phyloP scores from a whole-genome alignment of 139 green algal genomes.

The Coelastrella sp. region DNA sequence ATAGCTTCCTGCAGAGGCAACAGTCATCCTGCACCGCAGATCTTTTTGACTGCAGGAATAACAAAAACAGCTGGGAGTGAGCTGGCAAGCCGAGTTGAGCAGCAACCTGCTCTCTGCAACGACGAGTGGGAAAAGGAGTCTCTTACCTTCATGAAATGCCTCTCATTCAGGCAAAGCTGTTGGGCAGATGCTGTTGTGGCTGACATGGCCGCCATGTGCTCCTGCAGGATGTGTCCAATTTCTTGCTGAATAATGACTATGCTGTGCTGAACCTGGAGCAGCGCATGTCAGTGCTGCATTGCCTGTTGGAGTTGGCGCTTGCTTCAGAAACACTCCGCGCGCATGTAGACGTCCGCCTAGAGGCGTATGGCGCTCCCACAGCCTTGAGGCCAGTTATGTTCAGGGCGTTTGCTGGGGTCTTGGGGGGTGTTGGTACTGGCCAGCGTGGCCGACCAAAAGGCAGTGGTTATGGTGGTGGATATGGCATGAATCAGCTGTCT shows the following conservation, averaged over 20 bases:
- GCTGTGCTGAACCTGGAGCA: constrained; percentile 57
- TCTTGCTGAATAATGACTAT: constrained; percentile 71
- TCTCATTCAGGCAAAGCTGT: no score
- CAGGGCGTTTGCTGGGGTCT: neutral
- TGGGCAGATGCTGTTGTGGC: no score
- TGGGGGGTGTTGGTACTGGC: neutral
- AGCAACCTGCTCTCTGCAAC: no score
- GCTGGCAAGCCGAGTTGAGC: no score
- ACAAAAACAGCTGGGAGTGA: no score
- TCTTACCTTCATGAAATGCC: no score
- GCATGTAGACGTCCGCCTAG: constrained; percentile 65
- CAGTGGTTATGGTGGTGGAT: neutral
- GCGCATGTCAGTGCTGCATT: constrained; percentile 74
- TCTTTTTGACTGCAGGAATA: no score
- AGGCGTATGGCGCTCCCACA: constrained; percentile 44
- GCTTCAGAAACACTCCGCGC: constrained; percentile 66
- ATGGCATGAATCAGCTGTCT: neutral
- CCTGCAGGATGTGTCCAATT: constrained; percentile 47
- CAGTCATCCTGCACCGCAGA: no score
- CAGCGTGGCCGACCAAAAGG: neutral
- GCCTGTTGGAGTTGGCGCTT: constrained; percentile 73
- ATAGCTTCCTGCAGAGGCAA: no score
- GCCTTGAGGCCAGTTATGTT: neutral
- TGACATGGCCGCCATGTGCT: neutral
- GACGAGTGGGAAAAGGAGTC: no score